Base-by-base conservation (phyloP, 2,329 filamentous ascomycete species). In the Pseudocercospora crystallina region DNA sequence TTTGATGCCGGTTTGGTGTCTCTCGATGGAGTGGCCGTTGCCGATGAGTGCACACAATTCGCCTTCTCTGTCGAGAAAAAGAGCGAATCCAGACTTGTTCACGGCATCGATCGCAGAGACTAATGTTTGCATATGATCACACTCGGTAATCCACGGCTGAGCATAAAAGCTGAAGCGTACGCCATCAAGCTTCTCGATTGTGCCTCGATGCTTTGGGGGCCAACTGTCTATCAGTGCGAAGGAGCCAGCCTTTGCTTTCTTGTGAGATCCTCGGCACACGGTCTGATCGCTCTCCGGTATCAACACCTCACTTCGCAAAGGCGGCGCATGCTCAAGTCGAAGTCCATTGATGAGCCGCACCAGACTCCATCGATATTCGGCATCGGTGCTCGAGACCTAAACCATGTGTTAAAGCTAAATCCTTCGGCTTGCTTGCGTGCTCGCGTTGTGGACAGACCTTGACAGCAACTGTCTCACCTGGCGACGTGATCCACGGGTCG, bases 401-500 rank as follows among this genome's bases (percentile, higher is more conserved):
- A 15, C 14, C 7, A 10, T 43, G 2, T 5, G 13, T 43, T 26
- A 26, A 26, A 26, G 20, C 20, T 26, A 26, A 7, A 26, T 26
- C 20, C 7, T 7, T 26, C 20, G 20, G 20, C 20, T 26, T 26
- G 20, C 20, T 26, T 26, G 20, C 20, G 20, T 26, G n/a, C n/a
- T n/a, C n/a, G n/a, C n/a, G n/a, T n/a, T n/a, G n/a, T 7, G 20
- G 14, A 31, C 11, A 29, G n/a, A 43, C 44, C 36, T 47, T 47
- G 9, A 47, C 35, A 30, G 34, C 36, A 15, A 47, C 26, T n/a
- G 26, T 31, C 14, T 47, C 44, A 8, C 44, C 44, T 12, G 44
- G 36, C 11, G 44, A 47, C 30, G 36, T 30, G 14, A 47, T 47
- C 44, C 44, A 47, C 5, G 44, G 44, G 8, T 47, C 44, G 11